Conservation (phyloP, 495 filamentous ascomycete genomes). For the Hyaloscypha finlandica region DNA sequence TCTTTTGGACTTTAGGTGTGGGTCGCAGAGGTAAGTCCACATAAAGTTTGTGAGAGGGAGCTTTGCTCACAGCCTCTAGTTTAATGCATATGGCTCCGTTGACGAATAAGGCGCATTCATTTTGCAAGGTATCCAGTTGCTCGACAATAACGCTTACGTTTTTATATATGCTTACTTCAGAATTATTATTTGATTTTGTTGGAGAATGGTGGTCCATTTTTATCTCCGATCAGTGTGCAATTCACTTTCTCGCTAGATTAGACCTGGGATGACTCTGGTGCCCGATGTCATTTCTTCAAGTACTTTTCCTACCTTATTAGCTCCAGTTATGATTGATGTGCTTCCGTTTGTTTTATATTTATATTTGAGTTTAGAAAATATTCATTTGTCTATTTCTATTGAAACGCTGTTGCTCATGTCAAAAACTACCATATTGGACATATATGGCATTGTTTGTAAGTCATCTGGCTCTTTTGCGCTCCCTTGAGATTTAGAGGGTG, state of each 20-base stretch:
- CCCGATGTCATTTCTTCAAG: neutral
- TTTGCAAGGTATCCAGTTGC: conserved; percentile 15
- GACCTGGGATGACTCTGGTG: neutral
- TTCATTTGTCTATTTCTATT: too few species aligned
- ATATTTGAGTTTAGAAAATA: too few species aligned
- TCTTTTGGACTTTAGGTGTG: conserved; percentile 16
- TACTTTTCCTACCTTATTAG: too few species aligned
- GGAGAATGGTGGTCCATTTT: conserved; percentile 19
- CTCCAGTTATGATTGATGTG: too few species aligned
- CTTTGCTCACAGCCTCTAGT: neutral
- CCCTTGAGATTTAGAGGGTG: too few species aligned
- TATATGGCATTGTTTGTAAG: too few species aligned
- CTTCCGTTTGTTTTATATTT: too few species aligned
- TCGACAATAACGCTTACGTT: conserved; percentile 22
- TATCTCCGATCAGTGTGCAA: conserved; percentile 15
- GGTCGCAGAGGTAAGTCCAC: conserved; percentile 20
- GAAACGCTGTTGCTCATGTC: too few species aligned
- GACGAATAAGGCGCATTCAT: conserved; percentile 21
- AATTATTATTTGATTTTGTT: conserved; percentile 8
- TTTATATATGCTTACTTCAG: conserved; percentile 26
- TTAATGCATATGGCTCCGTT: conserved; percentile 9
- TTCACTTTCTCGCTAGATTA: neutral
- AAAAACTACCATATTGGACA: too few species aligned
- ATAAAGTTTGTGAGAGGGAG: neutral
- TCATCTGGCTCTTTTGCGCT: too few species aligned